Conservation (phyloP, 106 monocot species). For the Dioscorea dumetorum region DNA sequence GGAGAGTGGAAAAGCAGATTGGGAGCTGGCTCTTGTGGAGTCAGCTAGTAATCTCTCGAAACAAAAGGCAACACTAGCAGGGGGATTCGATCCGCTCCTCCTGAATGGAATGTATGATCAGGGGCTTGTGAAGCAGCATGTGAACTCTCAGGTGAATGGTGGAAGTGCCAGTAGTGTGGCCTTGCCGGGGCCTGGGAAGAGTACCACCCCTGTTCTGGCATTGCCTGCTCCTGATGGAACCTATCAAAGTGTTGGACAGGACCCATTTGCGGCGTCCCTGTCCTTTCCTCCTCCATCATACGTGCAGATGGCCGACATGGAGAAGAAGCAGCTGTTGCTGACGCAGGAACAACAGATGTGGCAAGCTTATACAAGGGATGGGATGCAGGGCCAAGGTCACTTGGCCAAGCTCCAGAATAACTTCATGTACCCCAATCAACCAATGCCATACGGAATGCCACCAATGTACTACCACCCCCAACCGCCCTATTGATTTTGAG, state of each 20-base stretch:
- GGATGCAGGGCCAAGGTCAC: slow-evolving; percentile 75
- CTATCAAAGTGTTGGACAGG: slow-evolving; percentile 36
- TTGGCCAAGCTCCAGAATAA: slow-evolving; percentile 19
- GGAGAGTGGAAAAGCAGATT: slow-evolving; percentile 59
- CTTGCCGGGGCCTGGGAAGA: slow-evolving; percentile 26
- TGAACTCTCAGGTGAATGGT: slow-evolving; percentile 23
- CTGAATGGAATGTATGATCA: slow-evolving; percentile 88
- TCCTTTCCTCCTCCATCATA: slow-evolving; percentile 64
- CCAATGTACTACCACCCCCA: slow-evolving; percentile 30
- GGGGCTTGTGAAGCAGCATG: slow-evolving; percentile 58
- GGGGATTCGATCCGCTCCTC: slow-evolving; percentile 63
- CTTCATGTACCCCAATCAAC: slow-evolving; percentile 14
- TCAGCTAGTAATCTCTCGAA: slow-evolving; percentile 66
- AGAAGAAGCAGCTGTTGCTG: slow-evolving; percentile 76
- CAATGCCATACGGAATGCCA: slow-evolving; percentile 46
- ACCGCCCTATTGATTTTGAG: slow-evolving; percentile 20
- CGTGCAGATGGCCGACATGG: slow-evolving; percentile 90
- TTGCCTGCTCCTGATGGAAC: slow-evolving; percentile 80
- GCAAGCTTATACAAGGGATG: slow-evolving; percentile 56
- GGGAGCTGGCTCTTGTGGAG: slow-evolving; percentile 81
- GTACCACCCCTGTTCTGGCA: slow-evolving; percentile 38
- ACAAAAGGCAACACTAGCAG: slow-evolving; percentile 63
- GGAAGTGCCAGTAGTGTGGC: slow-evolving; percentile 85
- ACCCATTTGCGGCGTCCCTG: slow-evolving; percentile 77
- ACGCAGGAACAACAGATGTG: slow-evolving; percentile 74